Base-by-base conservation (phyloP, 163 green algal genomes). In the Scenedesmus sp. region DNA sequence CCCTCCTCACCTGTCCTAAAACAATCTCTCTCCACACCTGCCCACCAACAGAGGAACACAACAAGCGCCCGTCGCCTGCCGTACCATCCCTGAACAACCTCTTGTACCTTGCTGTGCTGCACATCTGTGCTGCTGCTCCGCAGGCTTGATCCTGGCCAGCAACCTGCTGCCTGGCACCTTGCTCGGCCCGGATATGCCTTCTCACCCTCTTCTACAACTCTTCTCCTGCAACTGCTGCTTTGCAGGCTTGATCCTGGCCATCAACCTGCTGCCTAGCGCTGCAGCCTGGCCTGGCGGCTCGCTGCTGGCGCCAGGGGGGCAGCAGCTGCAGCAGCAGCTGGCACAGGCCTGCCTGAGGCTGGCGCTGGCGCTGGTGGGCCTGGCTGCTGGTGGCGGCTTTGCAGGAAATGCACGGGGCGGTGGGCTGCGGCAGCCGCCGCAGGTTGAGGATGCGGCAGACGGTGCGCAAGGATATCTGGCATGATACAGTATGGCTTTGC, bases 381-480 rank as follows among this genome's bases (percentile, higher is more conserved):
- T 82, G 82, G 46, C 52, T 54, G 26, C 81, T 89, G 89, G 26
- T 73, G 81, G 66, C 26, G 64, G 82, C 20, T 59, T 82, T 82
- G 66, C 55, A 6, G 60, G 34, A 8, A 34, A 10, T 70, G 88
- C 62, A 34, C 2, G 20, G 8, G 18, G 60, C 15, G 79, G 60
- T 60, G 60, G 66, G 4, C 3, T 59, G 52, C 34, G 66, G 20
- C 23, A 52, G 54, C 70, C 77, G n/a, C 88, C 57, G 18, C 88
- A 88, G 52, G 18, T 56, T 46, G 46, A 57, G 12, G 76, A 91
- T 15, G 74, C 76, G 55, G 88, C 88, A 82, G 57, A 91, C 34
- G 59, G 88, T 91, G 54, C 59, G 88, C 4, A 8, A 57, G 6
- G 85, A 20, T 56, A 12, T 57, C 20, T 12, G 4, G 10, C 10